These are phyloP conservation scores for Chaetoceros tenuissimus DNA, from an alignment of 108 stramenopile genomes.

Conservation along the genomic window DNA sequence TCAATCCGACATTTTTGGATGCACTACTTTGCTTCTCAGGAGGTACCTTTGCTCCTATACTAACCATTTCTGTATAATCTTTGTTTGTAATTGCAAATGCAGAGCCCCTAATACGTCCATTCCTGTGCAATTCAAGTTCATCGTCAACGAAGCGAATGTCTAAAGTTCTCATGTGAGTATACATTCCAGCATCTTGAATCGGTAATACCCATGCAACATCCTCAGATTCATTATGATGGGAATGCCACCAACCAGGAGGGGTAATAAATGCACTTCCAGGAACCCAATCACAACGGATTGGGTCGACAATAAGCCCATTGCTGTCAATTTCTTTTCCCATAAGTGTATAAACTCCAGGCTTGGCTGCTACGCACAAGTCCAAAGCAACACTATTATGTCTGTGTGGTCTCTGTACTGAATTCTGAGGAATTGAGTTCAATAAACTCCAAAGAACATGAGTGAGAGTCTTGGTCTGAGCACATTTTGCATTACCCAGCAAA, in stretches of 20 bases:
- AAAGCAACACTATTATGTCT: slow-evolving; percentile 28
- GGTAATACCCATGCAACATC: slow-evolving; percentile 26
- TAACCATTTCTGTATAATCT: background rate
- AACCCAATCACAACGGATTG: slow-evolving; percentile 17
- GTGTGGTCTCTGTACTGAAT: slow-evolving; percentile 19
- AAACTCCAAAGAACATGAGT: slow-evolving; percentile 23
- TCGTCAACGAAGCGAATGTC: slow-evolving; percentile 18
- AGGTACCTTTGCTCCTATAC: background rate
- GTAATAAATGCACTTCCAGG: slow-evolving; percentile 22
- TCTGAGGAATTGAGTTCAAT: slow-evolving; percentile 13
- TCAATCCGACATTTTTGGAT: background rate
- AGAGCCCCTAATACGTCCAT: slow-evolving; percentile 1
- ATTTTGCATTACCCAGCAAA: slow-evolving; percentile 8
- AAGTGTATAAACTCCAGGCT: slow-evolving; percentile 17
- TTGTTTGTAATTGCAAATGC: slow-evolving; percentile 5
- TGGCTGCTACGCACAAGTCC: slow-evolving; percentile 20
- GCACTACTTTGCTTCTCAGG: background rate
- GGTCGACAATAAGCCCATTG: slow-evolving; percentile 17
- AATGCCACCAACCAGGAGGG: slow-evolving; percentile 38
- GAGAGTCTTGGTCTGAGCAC: slow-evolving; percentile 17
- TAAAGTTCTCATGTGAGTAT: slow-evolving; percentile 19
- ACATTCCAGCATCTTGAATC: slow-evolving; percentile 22
- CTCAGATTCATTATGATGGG: slow-evolving; percentile 25
- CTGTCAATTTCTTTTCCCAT: slow-evolving; percentile 25
- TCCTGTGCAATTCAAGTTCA: background rate